Conservation (phyloP, 108 stramenopile species). For the Cyclotella sp. region DNA sequence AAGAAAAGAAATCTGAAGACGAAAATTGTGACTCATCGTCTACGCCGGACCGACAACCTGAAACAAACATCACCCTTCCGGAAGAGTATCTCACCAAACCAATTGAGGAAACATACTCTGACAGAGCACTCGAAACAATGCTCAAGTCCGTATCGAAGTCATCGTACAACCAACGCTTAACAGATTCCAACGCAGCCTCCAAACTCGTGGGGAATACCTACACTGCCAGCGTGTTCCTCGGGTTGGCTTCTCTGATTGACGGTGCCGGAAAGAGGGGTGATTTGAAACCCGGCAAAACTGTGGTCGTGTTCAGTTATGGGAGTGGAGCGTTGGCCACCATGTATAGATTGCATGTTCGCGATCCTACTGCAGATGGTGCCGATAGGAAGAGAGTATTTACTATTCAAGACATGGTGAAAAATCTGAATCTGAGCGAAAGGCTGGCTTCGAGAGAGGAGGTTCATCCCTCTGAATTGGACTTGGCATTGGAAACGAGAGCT, state of each 20-base stretch:
- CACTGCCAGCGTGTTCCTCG: conserved; percentile 94
- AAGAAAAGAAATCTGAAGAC: conserved; percentile 53
- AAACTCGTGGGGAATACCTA: conserved; percentile 96
- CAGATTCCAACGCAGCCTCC: conserved; percentile 77
- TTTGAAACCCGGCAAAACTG: conserved; percentile 70
- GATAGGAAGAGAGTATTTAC: conserved; percentile 62
- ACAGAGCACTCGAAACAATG: conserved; percentile 65
- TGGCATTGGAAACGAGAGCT: conserved; percentile 90
- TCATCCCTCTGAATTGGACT: conserved; percentile 88
- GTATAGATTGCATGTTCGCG: conserved; percentile 87
- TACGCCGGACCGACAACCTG: background rate
- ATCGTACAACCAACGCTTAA: conserved; percentile 58
- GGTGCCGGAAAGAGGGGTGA: conserved; percentile 71
- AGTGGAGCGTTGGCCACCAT: conserved; percentile 93
- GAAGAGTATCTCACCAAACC: conserved; percentile 72
- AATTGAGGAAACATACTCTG: conserved; percentile 88
- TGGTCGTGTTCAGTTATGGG: conserved; percentile 87
- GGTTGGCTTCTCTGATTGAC: conserved; percentile 87
- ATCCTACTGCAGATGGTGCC: conserved; percentile 31
- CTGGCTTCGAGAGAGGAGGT: conserved; percentile 85
- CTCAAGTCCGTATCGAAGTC: conserved; percentile 66
- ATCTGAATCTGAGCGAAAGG: conserved; percentile 74
- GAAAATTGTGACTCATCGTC: conserved; percentile 11
- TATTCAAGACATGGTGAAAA: conserved; percentile 75
- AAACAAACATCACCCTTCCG: conserved; percentile 14